Base-by-base conservation (phyloP, 2,329 filamentous ascomycete genomes). In the Sporothrix schenckii region DNA sequence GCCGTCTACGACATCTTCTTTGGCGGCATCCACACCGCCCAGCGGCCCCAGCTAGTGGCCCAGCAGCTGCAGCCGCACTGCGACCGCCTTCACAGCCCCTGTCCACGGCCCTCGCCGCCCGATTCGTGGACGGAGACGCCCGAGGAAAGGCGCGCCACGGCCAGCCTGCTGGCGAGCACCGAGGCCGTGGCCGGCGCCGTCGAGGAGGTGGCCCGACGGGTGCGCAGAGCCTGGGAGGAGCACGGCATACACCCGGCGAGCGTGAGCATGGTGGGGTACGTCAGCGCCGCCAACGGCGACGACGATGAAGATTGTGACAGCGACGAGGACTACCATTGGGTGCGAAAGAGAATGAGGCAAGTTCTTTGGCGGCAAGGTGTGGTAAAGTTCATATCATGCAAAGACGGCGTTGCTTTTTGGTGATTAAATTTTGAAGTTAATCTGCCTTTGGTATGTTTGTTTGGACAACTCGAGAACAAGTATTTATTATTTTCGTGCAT, bases 1-100 rank as follows among this genome's bases (percentile, higher is more conserved):
- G 63, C 63, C 30, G 21, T 66, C 63, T 53, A 66, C 30, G 49
- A 53, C 47, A 24, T 50, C 7, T 66, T 52, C 2, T 19, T 66
- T 11, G 63, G 10, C 2, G 63, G 63, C 1, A 24, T 44, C 9
- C 27, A 21, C 30, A 19, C 63, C 11, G 21, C 34, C 4, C 14
- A 21, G 19, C 63, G 63, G 30, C 63, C 63, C 19, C 24, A 34
- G 13, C 61, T 52, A 27, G 14, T 39, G 30, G 16, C 24, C 3
- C 21, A 39, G 16, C 41, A 27, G 2, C 44, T 66, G 44, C 24
- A 19, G 24, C 16, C 24, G 6, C 61, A 66, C 61, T 66, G 27
- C 24, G 44, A 66, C 30, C 16, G 30, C n/a, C 30, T 60, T 5
- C 19, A 7, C 16, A 30, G 52, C 13, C 21, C 24, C 11, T 24